A percentile compares a stretch with the other conserved stretches of the same genome.
Evolutionary conservation across 805 yeast species (phyloP).

Genomic region (Grigorovia humatica): DNA sequence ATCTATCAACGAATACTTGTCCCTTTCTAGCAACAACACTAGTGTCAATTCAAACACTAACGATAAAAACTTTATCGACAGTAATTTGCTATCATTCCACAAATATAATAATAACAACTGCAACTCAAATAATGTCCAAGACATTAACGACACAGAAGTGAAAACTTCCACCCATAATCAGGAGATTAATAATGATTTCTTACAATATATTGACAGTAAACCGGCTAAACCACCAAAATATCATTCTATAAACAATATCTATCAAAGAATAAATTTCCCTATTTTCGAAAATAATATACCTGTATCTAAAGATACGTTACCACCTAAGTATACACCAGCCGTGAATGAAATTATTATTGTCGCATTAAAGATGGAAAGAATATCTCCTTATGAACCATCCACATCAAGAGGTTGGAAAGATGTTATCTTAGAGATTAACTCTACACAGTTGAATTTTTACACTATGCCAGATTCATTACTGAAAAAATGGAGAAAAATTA

Average conservation of each 20-base stretch:
- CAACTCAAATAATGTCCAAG: not conserved
- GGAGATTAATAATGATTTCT: conserved; percentile 8
- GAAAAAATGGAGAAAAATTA: conserved; percentile 7
- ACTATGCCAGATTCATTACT: conserved; percentile 30
- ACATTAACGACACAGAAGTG: not conserved
- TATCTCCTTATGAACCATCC: conserved; percentile 64
- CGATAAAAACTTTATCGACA: not conserved
- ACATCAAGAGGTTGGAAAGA: conserved; percentile 61
- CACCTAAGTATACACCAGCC: conserved; percentile 64
- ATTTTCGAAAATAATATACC: conserved; percentile 33
- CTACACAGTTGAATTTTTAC: conserved; percentile 75
- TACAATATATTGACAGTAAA: conserved; percentile 28
- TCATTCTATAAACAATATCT: conserved; percentile 14
- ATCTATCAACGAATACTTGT: not conserved
- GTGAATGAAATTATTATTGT: conserved; percentile 49
- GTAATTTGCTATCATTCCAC: not conserved
- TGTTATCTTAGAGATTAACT: conserved; percentile 63
- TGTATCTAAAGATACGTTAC: conserved; percentile 23
- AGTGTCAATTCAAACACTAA: not conserved
- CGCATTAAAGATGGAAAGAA: conserved; percentile 62
- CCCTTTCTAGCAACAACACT: not conserved
- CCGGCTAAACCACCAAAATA: conserved; percentile 30
- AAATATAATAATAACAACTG: not conserved
- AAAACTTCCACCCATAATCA: not conserved
- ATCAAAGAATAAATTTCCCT: conserved; percentile 24